Percentiles rank a stretch among this genome's conserved stretches.
Evolutionary conservation across 805 yeast species (phyloP).

Genomic region (Yamadazyma kitorensis): DNA sequence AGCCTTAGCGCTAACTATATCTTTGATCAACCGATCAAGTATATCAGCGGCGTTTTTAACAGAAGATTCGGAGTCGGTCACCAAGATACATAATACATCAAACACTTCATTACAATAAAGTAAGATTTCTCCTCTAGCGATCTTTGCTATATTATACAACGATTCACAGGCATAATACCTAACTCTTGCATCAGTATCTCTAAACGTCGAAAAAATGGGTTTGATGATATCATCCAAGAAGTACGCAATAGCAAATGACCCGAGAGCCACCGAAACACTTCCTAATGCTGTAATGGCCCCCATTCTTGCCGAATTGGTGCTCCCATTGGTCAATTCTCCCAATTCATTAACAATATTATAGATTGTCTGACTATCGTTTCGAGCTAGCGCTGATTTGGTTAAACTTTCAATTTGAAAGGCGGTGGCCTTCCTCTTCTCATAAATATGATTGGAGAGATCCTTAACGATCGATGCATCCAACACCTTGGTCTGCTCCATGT

Average conservation of each 20-base stretch:
- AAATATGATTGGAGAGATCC: conserved; percentile 44
- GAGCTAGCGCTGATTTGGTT: conserved; percentile 64
- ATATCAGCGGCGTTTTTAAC: conserved; percentile 96
- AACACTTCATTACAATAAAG: conserved; percentile 91
- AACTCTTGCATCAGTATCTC: conserved; percentile 96
- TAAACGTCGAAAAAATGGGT: conserved; percentile 92
- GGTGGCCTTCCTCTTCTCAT: conserved; percentile 46
- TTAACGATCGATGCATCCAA: conserved; percentile 36
- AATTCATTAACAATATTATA: conserved; percentile 68
- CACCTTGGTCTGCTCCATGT: conserved; percentile 12
- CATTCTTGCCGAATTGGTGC: conserved; percentile 68
- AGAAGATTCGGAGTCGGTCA: conserved; percentile 86
- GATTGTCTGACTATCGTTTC: conserved; percentile 59
- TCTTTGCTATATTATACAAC: conserved; percentile 91
- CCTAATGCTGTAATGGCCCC: conserved; percentile 97
- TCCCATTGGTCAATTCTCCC: conserved; percentile 74
- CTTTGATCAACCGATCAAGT: conserved; percentile 85
- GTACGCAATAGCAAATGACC: conserved; percentile 75
- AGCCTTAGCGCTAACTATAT: conserved; percentile 92
- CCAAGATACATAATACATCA: conserved; percentile 84
- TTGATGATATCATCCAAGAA: conserved; percentile 84
- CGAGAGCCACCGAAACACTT: conserved; percentile 91
- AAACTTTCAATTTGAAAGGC: conserved; percentile 70
- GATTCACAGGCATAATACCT: conserved; percentile 97
- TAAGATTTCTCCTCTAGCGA: conserved; percentile 91